Evolutionary conservation across 257 asterid species (phyloP), one percentile per base, ranked within the genome.

Genomic region (Solanum okadae): DNA sequence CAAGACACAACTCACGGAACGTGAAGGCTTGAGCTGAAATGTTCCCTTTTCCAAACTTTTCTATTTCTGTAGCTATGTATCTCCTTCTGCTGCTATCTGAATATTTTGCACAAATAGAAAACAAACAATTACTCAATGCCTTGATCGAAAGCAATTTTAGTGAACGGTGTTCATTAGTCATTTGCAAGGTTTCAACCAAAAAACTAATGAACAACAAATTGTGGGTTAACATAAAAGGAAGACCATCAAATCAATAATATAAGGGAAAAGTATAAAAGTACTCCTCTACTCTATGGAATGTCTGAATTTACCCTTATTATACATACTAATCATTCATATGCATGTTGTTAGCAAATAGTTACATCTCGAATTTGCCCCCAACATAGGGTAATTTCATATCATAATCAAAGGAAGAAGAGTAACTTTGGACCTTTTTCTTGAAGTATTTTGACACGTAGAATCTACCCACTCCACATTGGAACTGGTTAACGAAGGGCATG

Each of bases 11-110:
- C 56, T 96, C 98, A 5, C 76, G 83, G 91, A 87, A 96, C 6
- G 95, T 77, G 94, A 96, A 94, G 79, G 92, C 89, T 14, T 92
- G 92, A 37, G 94, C 92, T n/a, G 94, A 87, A 52, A 93, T 90
- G 46, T 92, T 93, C 33, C 94, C 93, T 85, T 93, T 93, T 33
- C 95, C 94, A 12, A 91, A 87, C 72, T 93, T 93, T 73, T 86
- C 93, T 86, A 94, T 91, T 89, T 94, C 97, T 88, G 88, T 89
- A 15, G 90, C 87, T 93, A 94, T 93, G 22, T 93, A 93, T 86
- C 91, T 93, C 87, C 86, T 90, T 87, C 88, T 91, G 92, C 94
- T 90, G 87, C 91, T 89, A 88, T 94, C 96, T 95, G 96, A 90
- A 88, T 56, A 75, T 90, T 70, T 25, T 84, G 10, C 71, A 23